Percentiles rank a stretch among this genome's conserved stretches.
phyloP scores from a whole-genome alignment of 441 rosid genomes.

The Aleurites moluccanus region DNA sequence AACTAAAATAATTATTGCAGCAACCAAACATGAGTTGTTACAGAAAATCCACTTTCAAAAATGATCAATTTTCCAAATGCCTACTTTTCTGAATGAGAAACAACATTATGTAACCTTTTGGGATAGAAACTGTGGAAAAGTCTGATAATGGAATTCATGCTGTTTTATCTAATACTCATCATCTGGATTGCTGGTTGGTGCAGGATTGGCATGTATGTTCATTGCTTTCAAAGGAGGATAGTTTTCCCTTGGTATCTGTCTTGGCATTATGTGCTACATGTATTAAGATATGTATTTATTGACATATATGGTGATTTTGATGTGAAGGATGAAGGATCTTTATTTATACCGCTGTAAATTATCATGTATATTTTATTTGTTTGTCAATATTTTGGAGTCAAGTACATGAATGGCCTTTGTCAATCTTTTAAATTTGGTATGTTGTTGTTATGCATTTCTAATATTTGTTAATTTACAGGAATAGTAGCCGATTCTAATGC shows the following conservation, averaged over 20 bases:
- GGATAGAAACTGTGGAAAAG: background rate
- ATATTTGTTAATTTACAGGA: conserved; percentile 45
- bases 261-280: background rate
- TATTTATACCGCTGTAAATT: background rate
- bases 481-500: conserved; percentile 85
- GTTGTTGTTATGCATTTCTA: background rate
- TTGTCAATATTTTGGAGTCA: background rate
- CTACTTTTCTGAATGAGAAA: background rate
- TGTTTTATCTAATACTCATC: background rate
- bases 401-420: background rate
- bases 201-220: background rate
- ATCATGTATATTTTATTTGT: background rate
- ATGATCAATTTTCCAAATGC: background rate
- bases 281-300: background rate
- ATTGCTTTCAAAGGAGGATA: background rate
- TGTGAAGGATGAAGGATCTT: background rate
- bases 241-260: background rate
- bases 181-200: background rate
- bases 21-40: background rate
- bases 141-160: no score
- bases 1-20: background rate
- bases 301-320: no score
- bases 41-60: background rate
- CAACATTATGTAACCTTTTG: background rate
- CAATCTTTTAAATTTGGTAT: background rate